These are phyloP conservation scores for Alternaria tenuissima DNA, from an alignment of 2,329 filamentous ascomycete genomes.

Conservation along the genomic window DNA sequence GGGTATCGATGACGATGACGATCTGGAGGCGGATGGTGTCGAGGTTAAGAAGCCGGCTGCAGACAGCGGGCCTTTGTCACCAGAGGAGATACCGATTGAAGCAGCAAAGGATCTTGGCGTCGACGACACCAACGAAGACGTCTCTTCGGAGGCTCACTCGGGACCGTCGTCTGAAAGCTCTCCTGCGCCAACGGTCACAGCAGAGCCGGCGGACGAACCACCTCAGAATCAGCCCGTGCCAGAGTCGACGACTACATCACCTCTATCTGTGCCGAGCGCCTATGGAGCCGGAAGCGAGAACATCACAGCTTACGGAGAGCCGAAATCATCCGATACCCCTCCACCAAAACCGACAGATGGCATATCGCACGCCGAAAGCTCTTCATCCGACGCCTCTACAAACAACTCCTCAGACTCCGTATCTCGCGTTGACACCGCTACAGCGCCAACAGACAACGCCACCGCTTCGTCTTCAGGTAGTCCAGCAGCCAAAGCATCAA, in stretches of 20 bases:
- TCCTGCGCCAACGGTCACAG: neutral
- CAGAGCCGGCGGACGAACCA: neutral
- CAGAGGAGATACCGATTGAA: constrained; percentile 30
- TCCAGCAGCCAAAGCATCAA: constrained; percentile 21
- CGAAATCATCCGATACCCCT: neutral
- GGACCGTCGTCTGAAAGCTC: neutral
- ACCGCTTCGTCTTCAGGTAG: constrained; percentile 17
- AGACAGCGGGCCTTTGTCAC: constrained; percentile 31
- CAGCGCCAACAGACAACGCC: constrained; percentile 22
- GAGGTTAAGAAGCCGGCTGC: constrained; percentile 50
- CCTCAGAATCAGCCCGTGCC: neutral
- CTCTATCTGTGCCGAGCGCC: neutral
- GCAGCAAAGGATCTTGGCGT: constrained; percentile 22
- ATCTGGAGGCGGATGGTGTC: constrained; percentile 58
- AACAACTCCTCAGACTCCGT: constrained; percentile 11
- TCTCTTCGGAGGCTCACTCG: neutral
- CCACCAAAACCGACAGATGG: constrained; percentile 1
- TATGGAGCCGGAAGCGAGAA: neutral
- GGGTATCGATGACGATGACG: constrained; percentile 65
- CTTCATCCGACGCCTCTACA: constrained; percentile 11
- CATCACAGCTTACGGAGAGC: neutral
- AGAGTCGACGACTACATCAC: neutral
- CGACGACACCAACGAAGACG: neutral
- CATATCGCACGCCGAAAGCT: constrained; percentile 6
- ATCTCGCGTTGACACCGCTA: constrained; percentile 15